Base-by-base conservation (phyloP, 768 basidiomycete species). In the Mycena floridula region DNA sequence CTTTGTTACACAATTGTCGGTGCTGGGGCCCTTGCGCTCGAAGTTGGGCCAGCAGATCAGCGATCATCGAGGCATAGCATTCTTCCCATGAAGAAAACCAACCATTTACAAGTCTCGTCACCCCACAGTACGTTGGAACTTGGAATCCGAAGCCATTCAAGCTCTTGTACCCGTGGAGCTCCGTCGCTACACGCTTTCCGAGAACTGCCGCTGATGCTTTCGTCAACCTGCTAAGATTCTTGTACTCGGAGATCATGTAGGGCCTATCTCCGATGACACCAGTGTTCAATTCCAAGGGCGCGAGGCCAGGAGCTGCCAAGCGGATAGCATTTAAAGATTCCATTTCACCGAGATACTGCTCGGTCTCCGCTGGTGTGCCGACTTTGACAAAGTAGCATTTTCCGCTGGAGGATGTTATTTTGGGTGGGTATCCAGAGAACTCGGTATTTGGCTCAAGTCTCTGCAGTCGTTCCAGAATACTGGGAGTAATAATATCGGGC, bases 201-300 rank as follows among this genome's bases (percentile, higher is more conserved):
- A 89, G 68, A 11, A 62, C 54, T 38, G 61, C 59, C 3, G 77
- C 81, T 11, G 77, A 64, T 15, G 60, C 50, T 20, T 62, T 57
- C 11, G 70, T 70, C 13, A 89, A 64, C 24, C 67, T 53, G 0
- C 60, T 57, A 13, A 89, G 61, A 25, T 79, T 68, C 57, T 79
- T 86, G 68, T 85, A 87, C 58, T 89, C 82, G 0, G 82, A 84
- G 37, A 89, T 71, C 63, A 89, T 83, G 57, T 73, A 84, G 0
- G 85, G 83, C 25, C 54, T 59, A 8, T 72, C 74, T 18, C 59
- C 56, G 6, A 59, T 50, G 16, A 69, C 44, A 3, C 81, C 82
- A 36, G 57, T 69, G 5, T 73, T 69, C 20, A 86, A 55, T 7
- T 89, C 56, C 16, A 50, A 63, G 0, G 88, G 88, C 2, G 73